Evolutionary conservation across 441 rosid species (phyloP).

Genomic region (Adansonia gregorii): DNA sequence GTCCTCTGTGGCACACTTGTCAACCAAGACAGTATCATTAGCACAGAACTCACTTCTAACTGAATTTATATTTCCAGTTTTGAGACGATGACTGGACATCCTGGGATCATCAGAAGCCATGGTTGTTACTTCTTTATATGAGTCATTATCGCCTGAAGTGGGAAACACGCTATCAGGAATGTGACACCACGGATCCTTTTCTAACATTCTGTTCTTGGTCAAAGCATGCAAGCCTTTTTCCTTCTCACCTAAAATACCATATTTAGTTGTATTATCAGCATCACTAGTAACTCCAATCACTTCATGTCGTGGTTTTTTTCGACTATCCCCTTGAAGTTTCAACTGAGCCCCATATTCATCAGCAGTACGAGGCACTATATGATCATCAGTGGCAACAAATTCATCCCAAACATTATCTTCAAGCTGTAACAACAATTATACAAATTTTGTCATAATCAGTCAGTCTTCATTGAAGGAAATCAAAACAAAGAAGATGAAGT

Average conservation of each 20-base stretch:
- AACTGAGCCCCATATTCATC: constrained; percentile 41
- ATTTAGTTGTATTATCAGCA: constrained; percentile 37
- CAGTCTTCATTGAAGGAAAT: neutral
- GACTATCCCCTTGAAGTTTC: constrained; percentile 39
- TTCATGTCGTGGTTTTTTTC: constrained; percentile 54
- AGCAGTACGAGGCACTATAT: constrained; percentile 66
- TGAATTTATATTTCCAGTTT: constrained; percentile 39
- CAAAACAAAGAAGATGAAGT: neutral
- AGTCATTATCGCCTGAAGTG: constrained; percentile 40
- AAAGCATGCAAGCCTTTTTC: constrained; percentile 33
- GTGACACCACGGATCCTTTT: constrained; percentile 56
- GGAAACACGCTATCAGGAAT: constrained; percentile 48
- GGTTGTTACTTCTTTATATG: constrained; percentile 47
- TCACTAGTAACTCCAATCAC: constrained; percentile 40
- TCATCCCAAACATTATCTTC: constrained; percentile 62
- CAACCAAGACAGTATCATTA: constrained; percentile 47
- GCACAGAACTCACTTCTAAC: constrained; percentile 45
- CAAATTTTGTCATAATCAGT: constrained; percentile 25
- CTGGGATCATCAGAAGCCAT: constrained; percentile 48
- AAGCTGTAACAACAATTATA: constrained; percentile 50
- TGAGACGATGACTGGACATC: constrained; percentile 46
- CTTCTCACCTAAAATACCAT: constrained; percentile 39
- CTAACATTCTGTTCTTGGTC: constrained; percentile 57
- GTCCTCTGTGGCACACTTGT: constrained; percentile 44
- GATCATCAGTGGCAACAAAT: constrained; percentile 62